phyloP scores from a whole-genome alignment of 1,139 yeast species.

The Scheffersomyces segobiensis region DNA sequence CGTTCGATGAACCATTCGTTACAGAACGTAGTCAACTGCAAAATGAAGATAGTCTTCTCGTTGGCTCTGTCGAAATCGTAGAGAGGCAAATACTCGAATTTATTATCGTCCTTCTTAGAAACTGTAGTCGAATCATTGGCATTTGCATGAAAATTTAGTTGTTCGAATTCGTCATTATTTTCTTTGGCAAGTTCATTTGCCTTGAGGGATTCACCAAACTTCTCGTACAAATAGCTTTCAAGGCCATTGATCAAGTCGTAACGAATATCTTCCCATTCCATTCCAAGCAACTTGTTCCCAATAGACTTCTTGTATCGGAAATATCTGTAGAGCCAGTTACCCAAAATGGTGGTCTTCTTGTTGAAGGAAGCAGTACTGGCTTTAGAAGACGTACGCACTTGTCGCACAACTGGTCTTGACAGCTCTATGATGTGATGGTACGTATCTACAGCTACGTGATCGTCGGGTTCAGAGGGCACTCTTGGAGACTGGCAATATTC shows the following conservation, averaged over 20 bases:
- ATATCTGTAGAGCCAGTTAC: constrained; percentile 36
- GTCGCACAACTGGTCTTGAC: constrained; percentile 32
- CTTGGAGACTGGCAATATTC: constrained; percentile 7
- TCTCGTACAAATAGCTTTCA: constrained; percentile 36
- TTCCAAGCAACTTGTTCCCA: constrained; percentile 40
- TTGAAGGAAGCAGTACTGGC: constrained; percentile 32
- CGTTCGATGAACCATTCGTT: constrained; percentile 25
- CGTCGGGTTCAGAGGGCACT: constrained; percentile 9
- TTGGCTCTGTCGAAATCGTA: constrained; percentile 38
- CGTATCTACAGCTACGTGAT: constrained; percentile 19
- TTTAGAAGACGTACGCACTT: constrained; percentile 30
- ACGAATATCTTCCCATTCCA: constrained; percentile 50
- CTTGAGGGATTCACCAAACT: constrained; percentile 29
- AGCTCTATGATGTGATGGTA: constrained; percentile 23
- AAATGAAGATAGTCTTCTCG: constrained; percentile 31
- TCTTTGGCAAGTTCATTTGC: constrained; percentile 1
- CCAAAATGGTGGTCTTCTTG: constrained; percentile 27
- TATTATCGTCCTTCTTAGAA: constrained; percentile 12
- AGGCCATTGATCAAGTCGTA: constrained; percentile 40
- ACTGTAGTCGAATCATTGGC: neutral
- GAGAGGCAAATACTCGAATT: constrained; percentile 29
- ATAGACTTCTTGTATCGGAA: constrained; percentile 42
- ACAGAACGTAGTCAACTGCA: constrained; percentile 27
- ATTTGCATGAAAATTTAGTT: neutral
- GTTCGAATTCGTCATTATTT: neutral